phyloP scores from a whole-genome alignment of 441 rosid species.

The Mallotus japonicus region DNA sequence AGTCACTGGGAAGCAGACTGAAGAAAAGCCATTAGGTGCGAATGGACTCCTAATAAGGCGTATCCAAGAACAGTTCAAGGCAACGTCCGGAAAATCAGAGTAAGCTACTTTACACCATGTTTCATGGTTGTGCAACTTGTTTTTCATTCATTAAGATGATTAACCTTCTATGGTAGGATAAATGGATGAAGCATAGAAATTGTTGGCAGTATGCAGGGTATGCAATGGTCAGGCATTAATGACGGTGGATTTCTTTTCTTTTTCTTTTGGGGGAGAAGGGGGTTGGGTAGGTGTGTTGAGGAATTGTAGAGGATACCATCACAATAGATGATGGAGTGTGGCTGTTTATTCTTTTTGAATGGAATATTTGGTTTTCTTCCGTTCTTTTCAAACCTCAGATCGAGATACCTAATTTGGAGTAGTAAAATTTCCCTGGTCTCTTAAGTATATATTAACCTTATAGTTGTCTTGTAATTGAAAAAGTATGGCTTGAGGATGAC shows the following conservation, averaged over 20 bases:
- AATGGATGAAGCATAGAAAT: background rate
- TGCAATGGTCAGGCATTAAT: background rate
- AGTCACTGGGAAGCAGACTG: constrained; percentile 80
- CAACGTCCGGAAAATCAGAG: constrained; percentile 93
- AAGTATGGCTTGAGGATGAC: background rate
- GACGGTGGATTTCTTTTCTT: background rate
- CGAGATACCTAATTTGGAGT: background rate
- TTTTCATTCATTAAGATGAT: background rate
- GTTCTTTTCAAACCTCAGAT: background rate
- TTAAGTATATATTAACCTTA: background rate
- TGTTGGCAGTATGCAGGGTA: background rate
- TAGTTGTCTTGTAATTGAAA: constrained; percentile 3
- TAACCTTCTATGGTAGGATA: background rate
- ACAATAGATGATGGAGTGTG: background rate
- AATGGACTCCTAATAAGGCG: constrained; percentile 94
- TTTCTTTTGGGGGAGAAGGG: background rate
- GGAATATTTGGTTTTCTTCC: background rate
- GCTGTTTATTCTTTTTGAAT: background rate
- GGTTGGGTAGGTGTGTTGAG: too few relatives aligned
- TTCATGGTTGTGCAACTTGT: constrained; percentile 5
- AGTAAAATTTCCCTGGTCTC: background rate
- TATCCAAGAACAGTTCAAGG: constrained; percentile 94
- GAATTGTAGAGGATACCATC: background rate
- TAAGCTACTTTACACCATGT: constrained; percentile 39
- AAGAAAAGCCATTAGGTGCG: constrained; percentile 94